Evolutionary conservation across 2,329 filamentous ascomycete species (phyloP).

Genomic region (Fusarium sp.): DNA sequence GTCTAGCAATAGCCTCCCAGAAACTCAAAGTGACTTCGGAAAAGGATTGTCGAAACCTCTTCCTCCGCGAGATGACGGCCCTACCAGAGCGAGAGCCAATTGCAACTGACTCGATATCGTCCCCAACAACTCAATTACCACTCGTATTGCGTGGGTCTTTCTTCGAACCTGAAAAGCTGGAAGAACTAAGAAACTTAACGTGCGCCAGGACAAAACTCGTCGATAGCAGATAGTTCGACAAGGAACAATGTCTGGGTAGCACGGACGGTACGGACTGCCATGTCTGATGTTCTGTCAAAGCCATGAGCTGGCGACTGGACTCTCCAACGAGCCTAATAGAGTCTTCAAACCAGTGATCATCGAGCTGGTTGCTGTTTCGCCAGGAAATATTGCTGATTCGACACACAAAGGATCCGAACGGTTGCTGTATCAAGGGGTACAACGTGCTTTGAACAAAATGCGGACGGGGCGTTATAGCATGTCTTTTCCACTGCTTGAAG

Average conservation of each 20-base stretch:
- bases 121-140: slow-evolving; percentile 21
- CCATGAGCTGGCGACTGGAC: slow-evolving; percentile 25
- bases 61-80: slow-evolving; percentile 46
- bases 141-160: slow-evolving; percentile 29
- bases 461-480: not conserved
- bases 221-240: slow-evolving; percentile 24
- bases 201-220: not conserved
- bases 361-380: not conserved
- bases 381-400: not conserved
- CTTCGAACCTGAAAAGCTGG: fast-evolving
- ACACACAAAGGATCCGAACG: not conserved
- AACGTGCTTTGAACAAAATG: not conserved
- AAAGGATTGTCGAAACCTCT: slow-evolving; percentile 46
- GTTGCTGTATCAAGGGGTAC: not conserved
- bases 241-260: slow-evolving; percentile 53
- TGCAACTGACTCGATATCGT: slow-evolving; percentile 8
- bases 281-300: slow-evolving; percentile 45
- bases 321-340: not conserved
- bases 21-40: slow-evolving; percentile 45
- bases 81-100: slow-evolving; percentile 48
- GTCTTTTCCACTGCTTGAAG: too few relatives aligned
- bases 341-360: too few relatives aligned
- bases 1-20: not conserved
- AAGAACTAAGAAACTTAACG: not conserved
- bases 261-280: slow-evolving; percentile 52